Evolutionary conservation across 2,329 filamentous ascomycete species (phyloP).

Genomic region (Hypoxylon sp.): DNA sequence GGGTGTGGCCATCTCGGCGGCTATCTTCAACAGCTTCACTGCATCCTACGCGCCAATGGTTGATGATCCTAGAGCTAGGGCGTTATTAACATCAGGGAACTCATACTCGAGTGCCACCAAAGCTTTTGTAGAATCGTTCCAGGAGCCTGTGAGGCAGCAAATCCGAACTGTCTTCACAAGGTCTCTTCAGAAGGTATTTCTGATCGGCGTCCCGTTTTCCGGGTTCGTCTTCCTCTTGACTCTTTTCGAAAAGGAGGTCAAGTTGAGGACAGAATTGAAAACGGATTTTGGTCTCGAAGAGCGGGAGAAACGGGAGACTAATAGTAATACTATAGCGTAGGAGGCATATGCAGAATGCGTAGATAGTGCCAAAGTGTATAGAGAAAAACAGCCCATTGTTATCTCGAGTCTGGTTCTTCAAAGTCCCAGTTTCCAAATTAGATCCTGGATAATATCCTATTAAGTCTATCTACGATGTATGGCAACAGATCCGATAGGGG

Average conservation of each 20-base stretch:
- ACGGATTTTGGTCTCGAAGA: slow-evolving; percentile 59
- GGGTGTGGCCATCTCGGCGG: slow-evolving; percentile 58
- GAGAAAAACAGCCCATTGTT: not conserved
- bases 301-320: slow-evolving; percentile 47
- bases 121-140: slow-evolving; percentile 40
- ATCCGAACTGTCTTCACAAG: slow-evolving; percentile 55
- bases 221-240: slow-evolving; percentile 54
- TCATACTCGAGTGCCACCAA: slow-evolving; percentile 44
- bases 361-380: not conserved
- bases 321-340: not conserved
- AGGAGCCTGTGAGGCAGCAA: slow-evolving; percentile 40
- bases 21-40: slow-evolving; percentile 54
- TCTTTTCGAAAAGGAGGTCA: slow-evolving; percentile 56
- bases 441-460: not conserved
- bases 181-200: slow-evolving; percentile 57
- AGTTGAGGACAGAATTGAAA: slow-evolving; percentile 57
- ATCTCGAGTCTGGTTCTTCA: not conserved
- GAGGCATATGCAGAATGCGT: not conserved
- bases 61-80: slow-evolving; percentile 29
- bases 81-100: slow-evolving; percentile 34
- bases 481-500: slow-evolving; percentile 12
- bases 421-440: not conserved
- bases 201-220: slow-evolving; percentile 54
- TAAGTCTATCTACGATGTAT: not conserved
- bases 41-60: slow-evolving; percentile 27